A percentile compares a stretch with the other conserved stretches of the same genome.
These are phyloP conservation scores for Bremia lactucae DNA, from an alignment of 352 stramenopile genomes.

Conservation along the genomic window DNA sequence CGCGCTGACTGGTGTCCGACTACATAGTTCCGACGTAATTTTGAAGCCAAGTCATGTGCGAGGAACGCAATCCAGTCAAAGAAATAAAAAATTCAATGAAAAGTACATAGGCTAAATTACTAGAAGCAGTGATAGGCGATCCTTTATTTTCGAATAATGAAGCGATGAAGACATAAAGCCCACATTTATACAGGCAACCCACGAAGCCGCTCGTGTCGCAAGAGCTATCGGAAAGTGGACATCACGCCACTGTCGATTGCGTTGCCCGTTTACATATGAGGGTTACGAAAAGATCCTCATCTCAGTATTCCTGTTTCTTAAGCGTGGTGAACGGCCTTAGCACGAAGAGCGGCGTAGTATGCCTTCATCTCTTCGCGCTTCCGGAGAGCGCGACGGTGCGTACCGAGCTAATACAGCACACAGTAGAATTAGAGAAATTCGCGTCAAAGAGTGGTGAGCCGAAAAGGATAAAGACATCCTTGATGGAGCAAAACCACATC, in stretches of 20 bases:
- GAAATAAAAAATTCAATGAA: no score
- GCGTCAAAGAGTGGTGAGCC: no score
- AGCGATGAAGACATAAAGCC: constrained; percentile 32
- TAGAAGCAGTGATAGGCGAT: constrained; percentile 57
- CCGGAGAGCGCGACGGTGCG: constrained; percentile 93
- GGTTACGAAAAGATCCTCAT: constrained; percentile 21
- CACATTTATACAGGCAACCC: constrained; percentile 9
- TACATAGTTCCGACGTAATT: no score
- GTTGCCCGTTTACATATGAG: constrained; percentile 15
- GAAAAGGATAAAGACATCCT: no score
- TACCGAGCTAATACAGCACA: constrained; percentile 96
- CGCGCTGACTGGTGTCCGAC: no score
- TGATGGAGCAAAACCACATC: no score
- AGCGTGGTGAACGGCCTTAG: constrained; percentile 85
- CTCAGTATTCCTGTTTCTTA: constrained; percentile 35
- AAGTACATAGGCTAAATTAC: no score
- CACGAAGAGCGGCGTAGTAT: constrained; percentile 93
- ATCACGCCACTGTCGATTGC: constrained; percentile 20
- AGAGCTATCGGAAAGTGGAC: constrained; percentile 17
- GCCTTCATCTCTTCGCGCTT: constrained; percentile 99
- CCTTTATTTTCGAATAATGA: constrained; percentile 76
- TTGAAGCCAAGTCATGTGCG: no score
- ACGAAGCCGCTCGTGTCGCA: constrained; percentile 9
- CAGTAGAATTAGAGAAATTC: no score
- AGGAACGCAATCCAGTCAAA: no score